Evolutionary conservation across 2,329 filamentous ascomycete genomes (phyloP).

Genomic region (Ophiostoma quercus): DNA sequence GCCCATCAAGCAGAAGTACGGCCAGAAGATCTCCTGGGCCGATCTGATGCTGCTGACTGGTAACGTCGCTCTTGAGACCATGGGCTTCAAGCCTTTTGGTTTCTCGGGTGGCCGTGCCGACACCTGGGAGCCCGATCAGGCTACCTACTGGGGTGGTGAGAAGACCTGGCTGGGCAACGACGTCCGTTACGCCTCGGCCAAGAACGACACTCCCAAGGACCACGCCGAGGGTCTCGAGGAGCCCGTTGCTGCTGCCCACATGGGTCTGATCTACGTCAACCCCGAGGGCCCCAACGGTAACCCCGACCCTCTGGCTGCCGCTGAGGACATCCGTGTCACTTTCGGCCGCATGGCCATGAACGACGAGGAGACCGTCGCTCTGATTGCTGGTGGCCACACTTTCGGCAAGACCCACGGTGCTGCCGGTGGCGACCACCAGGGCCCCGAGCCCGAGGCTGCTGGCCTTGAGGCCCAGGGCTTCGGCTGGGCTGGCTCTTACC

Average conservation of each 20-base stretch:
- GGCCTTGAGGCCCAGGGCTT: slow-evolving; percentile 62
- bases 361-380: slow-evolving; percentile 73
- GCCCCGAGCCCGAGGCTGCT: slow-evolving; percentile 62
- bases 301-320: slow-evolving; percentile 64
- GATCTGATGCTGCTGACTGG: slow-evolving; percentile 67
- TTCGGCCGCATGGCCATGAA: slow-evolving; percentile 80
- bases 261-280: slow-evolving; percentile 80
- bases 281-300: slow-evolving; percentile 70
- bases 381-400: slow-evolving; percentile 72
- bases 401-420: slow-evolving; percentile 81
- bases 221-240: slow-evolving; percentile 53
- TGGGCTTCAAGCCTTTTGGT: slow-evolving; percentile 68
- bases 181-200: not conserved
- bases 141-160: slow-evolving; percentile 73
- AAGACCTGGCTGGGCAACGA: slow-evolving; percentile 38
- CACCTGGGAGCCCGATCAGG: slow-evolving; percentile 70
- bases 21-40: slow-evolving; percentile 76
- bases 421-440: slow-evolving; percentile 57
- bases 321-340: slow-evolving; percentile 66
- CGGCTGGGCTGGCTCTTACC: slow-evolving; percentile 63
- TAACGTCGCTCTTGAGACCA: slow-evolving; percentile 71
- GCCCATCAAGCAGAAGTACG: slow-evolving; percentile 82
- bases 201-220: slow-evolving; percentile 51
- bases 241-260: slow-evolving; percentile 63
- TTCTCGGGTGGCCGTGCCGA: slow-evolving; percentile 69